Evolutionary conservation across 2,329 filamentous ascomycete genomes (phyloP), one percentile per base, ranked within the genome.

Genomic region (Botrytis fragariae): DNA sequence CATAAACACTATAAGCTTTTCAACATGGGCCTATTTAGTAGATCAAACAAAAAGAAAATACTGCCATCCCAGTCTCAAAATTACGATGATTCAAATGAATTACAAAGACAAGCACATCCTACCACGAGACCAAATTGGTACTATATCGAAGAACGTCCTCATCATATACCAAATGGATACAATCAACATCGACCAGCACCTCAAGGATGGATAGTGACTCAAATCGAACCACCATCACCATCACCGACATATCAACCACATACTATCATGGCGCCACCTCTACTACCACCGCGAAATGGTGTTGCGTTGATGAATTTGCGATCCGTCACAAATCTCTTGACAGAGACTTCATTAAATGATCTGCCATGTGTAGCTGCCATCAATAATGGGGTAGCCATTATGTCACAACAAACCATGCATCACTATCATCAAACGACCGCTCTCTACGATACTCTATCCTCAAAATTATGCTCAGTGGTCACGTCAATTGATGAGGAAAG

Each of bases 401-500:
- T 84, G 82, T 84, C 86, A 61, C 79, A 79, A 20, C 78, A 83
- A 54, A 82, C 82, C 29, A 82, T 83, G 0, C 84, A 86, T 76
- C 81, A 87, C 39, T 79, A 85, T 60, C 84, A 84, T 75, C 84
- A 86, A 76, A 82, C 83, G 8, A 83, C 84, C 22, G 83, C 84
- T 9, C 81, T 89, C 29, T 89, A 85, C 77, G 88, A 92, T 77
- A 83, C 89, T 72, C 87, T 94, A 64, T 87, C 85, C 22, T 84
- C 84, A 5, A 89, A 89, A 70, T 87, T 95, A 74, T 87, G 93
- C 80, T 83, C 88, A 62, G 86, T 93, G 73, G 89, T 95, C 80
- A 93, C 92, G 0, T 85, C 87, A 42, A 94, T 95, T 72, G 92
- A 95, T 80, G 84, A 86, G 32, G 91, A 92, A 39, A 83, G 82